Evolutionary conservation across 805 yeast genomes (phyloP), one percentile per base, ranked within the genome.

Genomic region (Starmerella vaccinii): DNA sequence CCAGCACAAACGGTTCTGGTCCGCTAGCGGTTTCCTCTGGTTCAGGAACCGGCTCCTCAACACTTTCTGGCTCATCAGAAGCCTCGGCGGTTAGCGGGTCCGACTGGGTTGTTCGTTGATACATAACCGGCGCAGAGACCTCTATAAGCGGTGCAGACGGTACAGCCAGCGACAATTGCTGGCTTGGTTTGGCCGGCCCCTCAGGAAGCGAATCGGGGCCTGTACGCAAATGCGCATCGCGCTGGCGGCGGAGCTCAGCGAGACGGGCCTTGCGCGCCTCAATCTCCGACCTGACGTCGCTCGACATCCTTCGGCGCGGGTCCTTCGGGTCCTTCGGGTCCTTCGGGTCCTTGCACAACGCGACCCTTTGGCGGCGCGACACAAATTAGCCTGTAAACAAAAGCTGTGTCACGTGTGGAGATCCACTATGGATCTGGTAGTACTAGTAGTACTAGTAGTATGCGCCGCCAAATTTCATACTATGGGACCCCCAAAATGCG

Each of bases 211-310:
- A 15, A 23, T 12, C 42, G 8, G 29, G 21, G 24, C 22, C 35
- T 2, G 24, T 18, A 43, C 51, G 34, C 61, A 33, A 10, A 22
- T 66, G 46, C 22, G 52, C 55, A 10, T 68, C 73, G 29, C 82
- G 61, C 57, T 70, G 72, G 34, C 69, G 70, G 32, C 78, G 65
- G n/a, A 80, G 67, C 61, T 75, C 77, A 29, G 76, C 76, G 30
- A 80, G 62, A 48, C 72, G 69, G 41, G 69, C 73, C 50, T 71
- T 67, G 56, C 78, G 77, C 48, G 75, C 76, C 58, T 78, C 82
- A 39, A 80, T 70, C 57, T 73, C 73, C 46, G 67, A 71, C 33
- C 63, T 54, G 54, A 75, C 59, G 46, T 60, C 62, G 12, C 38
- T 34, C 27, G 35, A n/a, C 42, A 41, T 46, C n/a, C 15, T 23